These are phyloP conservation scores for Daedaleopsis nitida DNA, from an alignment of 768 basidiomycete species.

Conservation along the genomic window DNA sequence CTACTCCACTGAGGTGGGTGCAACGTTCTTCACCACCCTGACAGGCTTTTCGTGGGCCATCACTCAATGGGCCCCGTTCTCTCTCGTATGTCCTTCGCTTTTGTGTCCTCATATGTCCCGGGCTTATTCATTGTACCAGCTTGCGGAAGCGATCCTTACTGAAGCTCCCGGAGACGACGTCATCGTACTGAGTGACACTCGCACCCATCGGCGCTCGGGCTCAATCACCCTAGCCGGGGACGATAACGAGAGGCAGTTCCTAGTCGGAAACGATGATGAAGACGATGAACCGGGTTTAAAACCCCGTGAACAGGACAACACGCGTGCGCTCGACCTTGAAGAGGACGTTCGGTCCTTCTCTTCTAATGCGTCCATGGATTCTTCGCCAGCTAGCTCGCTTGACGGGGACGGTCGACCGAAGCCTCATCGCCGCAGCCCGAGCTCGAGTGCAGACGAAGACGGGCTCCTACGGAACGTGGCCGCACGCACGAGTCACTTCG, in stretches of 20 bases:
- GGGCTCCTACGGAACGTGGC: conserved; percentile 42
- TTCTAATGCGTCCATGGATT: conserved; percentile 31
- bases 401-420: conserved; percentile 19
- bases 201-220: conserved; percentile 25
- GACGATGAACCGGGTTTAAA: conserved; percentile 23
- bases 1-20: conserved; percentile 65
- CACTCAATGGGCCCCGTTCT: conserved; percentile 91
- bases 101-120: neutral
- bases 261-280: conserved; percentile 29
- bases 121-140: conserved; percentile 27
- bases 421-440: conserved; percentile 6
- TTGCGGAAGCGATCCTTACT: conserved; percentile 84
- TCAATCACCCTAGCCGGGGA: conserved; percentile 15
- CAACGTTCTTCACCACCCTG: conserved; percentile 73
- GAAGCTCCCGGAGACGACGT: conserved; percentile 41
- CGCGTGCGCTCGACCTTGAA: conserved; percentile 5
- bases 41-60: conserved; percentile 95
- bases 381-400: neutral
- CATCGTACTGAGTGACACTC: conserved; percentile 44
- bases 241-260: conserved; percentile 33
- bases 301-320: neutral
- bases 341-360: conserved; percentile 32
- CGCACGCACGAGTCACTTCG: conserved; percentile 52
- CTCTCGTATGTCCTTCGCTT: conserved; percentile 58
- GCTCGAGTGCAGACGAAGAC: conserved; percentile 3